Evolutionary conservation across 441 rosid species (phyloP), one percentile per base, ranked within the genome.

Genomic region (Croton laevigatus): DNA sequence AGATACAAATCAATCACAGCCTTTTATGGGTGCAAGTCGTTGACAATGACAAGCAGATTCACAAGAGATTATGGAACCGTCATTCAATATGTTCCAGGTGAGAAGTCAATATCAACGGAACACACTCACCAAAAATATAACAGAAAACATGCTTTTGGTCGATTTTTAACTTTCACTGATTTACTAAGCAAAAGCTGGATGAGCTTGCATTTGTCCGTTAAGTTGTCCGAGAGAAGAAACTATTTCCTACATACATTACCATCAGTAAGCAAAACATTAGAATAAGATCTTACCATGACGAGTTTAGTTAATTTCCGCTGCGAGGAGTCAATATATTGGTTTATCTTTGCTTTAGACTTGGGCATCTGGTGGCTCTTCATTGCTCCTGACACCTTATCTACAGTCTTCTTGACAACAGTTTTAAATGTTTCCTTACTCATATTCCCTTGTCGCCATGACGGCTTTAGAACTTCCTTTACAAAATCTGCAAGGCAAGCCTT

Each of bases 351-450:
- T 71, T 78, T 86, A 38, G 98, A 91, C 81, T 93, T 89, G 32
- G 94, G 98, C 64, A 89, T 82, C 36, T 78, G 93, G 73, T 78
- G 91, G 77, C 82, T 79, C 77, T 87, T 87, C 96, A 85, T 88
- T 59, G 96, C 91, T 62, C 87, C 93, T 11, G 93, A 81, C 8
- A 91, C 98, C 78, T 93, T 93, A 51, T 91, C 98, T 49, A 93
- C 97, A 4, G 86, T 87, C 81, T 93, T 91, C 85, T 91, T 91
- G 64, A 91, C 96, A 62, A 93, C 89, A 55, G 91, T 93, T 82
- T 93, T 93, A 71, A 91, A 93, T 62, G 97, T 94, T 77, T 93
- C 97, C 83, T 91, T 93, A 81, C 97, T 93, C 96, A 93, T 93
- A 71, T 88, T 87, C 75, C 98, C 96, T 73, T 93, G 91, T 58